Evolutionary conservation across 768 basidiomycete genomes (phyloP).

Genomic region (Suillus weaverae): DNA sequence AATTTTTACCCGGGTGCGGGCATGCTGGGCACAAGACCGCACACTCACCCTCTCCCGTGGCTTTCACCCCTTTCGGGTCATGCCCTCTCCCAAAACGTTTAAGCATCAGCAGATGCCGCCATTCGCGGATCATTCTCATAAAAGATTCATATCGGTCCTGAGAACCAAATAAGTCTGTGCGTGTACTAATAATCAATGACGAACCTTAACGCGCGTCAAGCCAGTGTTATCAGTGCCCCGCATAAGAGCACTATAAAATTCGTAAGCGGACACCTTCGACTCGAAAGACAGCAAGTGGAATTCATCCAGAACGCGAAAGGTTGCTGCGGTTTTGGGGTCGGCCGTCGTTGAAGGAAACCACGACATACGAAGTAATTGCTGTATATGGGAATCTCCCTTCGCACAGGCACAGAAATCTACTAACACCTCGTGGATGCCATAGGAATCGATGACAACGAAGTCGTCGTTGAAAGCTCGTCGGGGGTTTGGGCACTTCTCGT

Average conservation of each 20-base stretch:
- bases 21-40: no score
- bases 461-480: conserved; percentile 6
- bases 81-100: no score
- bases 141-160: no score
- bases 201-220: conserved; percentile 2
- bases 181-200: neutral
- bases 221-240: conserved; percentile 30
- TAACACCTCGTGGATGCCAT: conserved; percentile 22
- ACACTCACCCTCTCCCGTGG: no score
- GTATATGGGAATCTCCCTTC: neutral
- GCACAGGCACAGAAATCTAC: conserved; percentile 18
- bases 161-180: no score
- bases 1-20: no score
- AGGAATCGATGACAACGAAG: conserved; percentile 23
- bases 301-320: conserved; percentile 17
- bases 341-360: conserved; percentile 12
- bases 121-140: no score
- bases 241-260: conserved; percentile 27
- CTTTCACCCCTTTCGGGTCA: no score
- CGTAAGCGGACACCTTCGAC: conserved; percentile 28
- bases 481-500: conserved; percentile 14
- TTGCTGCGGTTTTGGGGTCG: neutral
- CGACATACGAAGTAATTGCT: conserved; percentile 12
- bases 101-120: no score
- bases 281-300: conserved; percentile 31